Evolutionary conservation across 495 filamentous ascomycete genomes (phyloP), one percentile per base, ranked within the genome.

Genomic region (Diplogelasinospora grovesii): DNA sequence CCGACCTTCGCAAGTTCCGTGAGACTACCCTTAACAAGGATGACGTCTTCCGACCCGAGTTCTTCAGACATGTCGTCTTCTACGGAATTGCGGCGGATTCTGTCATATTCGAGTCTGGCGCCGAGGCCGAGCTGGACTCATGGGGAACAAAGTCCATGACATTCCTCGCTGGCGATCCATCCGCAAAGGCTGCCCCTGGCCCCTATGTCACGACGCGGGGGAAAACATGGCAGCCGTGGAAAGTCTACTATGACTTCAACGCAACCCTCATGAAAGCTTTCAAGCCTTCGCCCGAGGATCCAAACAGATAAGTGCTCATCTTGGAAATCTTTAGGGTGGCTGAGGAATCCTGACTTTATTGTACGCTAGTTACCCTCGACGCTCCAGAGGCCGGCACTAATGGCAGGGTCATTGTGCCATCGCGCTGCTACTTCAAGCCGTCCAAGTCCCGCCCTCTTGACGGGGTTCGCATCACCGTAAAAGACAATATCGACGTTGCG

Each of bases 401-500:
- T 13, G 19, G 24, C 19, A 22, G 34, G n/a, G 34, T 23, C 13
- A 23, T 36, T n/a, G 34, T 36, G 34, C 34, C 34, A n/a, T 36
- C 34, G 3, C 34, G 34, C 19, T 36, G 34, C 19, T 36, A 36
- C 34, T 36, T 36, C 34, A 22, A 36, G 34, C 34, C 34, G 20
- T 22, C 18, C 15, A 36, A 36, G 19, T 22, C 15, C 19, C 34
- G 34, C 7, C 39, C 39, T 3, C 26, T 41, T 8, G 39, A 26
- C 11, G 39, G 39, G 2, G 20, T 21, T 13, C 39, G 39, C 39
- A 32, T 41, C 39, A 24, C 22, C 6, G 18, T 41, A 18, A 41
- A 41, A 14, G 42, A 45, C 42, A 45, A 31, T 21, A 31, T 45
- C 33, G 18, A 39, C 15, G 13, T 45, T 19, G 19, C 20, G 5